These are phyloP conservation scores for Exophiala spinifera DNA, from an alignment of 2,329 filamentous ascomycete genomes.

Conservation along the genomic window DNA sequence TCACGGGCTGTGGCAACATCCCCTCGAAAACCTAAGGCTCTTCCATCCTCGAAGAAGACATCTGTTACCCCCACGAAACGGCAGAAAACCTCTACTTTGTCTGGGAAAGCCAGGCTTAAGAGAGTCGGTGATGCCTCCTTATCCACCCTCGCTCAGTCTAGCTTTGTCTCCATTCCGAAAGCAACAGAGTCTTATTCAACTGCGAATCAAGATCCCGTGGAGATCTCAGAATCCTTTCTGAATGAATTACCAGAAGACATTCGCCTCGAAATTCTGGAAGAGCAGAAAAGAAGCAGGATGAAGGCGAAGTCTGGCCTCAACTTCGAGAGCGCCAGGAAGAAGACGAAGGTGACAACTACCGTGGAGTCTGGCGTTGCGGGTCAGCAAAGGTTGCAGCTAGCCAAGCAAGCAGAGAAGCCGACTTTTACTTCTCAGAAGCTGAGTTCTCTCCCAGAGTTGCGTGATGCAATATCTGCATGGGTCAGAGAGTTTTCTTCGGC, in stretches of 20 bases:
- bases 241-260: slow-evolving; percentile 79
- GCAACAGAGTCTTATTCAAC: slow-evolving; percentile 18
- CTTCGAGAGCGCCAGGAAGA: slow-evolving; percentile 35
- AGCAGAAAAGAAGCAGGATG: slow-evolving; percentile 63
- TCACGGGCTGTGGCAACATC: slow-evolving; percentile 53
- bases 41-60: slow-evolving; percentile 38
- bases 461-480: slow-evolving; percentile 75
- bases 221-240: slow-evolving; percentile 69
- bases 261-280: slow-evolving; percentile 71
- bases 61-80: slow-evolving; percentile 66
- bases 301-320: slow-evolving; percentile 56
- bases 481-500: slow-evolving; percentile 66
- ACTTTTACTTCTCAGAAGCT: slow-evolving; percentile 62
- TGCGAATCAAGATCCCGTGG: slow-evolving; percentile 32
- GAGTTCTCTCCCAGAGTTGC: slow-evolving; percentile 59
- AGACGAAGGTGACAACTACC: slow-evolving; percentile 22
- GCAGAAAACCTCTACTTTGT: slow-evolving; percentile 41
- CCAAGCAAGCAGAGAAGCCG: slow-evolving; percentile 52
- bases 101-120: slow-evolving; percentile 46
- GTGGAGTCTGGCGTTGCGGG: slow-evolving; percentile 23
- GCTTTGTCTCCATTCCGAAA: slow-evolving; percentile 52
- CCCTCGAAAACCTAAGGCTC: slow-evolving; percentile 44
- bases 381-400: slow-evolving; percentile 44
- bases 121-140: slow-evolving; percentile 55
- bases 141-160: slow-evolving; percentile 68